These are phyloP conservation scores for Gastrodia elata DNA, from an alignment of 106 monocot genomes.

Conservation along the genomic window DNA sequence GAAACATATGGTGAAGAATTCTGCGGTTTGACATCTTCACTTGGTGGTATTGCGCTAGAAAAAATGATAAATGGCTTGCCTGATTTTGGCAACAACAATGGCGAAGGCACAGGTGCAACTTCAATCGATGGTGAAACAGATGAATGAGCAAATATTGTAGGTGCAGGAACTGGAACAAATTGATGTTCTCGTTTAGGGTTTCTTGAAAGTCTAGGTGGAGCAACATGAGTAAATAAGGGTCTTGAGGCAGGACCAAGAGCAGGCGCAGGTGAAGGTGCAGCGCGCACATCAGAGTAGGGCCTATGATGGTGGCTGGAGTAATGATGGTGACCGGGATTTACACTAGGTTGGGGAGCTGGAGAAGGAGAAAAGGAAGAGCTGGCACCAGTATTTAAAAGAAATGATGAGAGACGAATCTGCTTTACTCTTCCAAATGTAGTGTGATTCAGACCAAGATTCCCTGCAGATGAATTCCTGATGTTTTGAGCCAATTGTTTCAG, in stretches of 20 bases:
- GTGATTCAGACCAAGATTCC: constrained; percentile 87
- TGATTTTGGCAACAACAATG: constrained; percentile 11
- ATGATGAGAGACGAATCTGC: constrained; percentile 81
- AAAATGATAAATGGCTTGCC: constrained; percentile 38
- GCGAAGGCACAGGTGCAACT: constrained; percentile 24
- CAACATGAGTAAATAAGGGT: neutral
- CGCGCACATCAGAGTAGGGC: constrained; percentile 10
- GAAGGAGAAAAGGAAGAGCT: constrained; percentile 28
- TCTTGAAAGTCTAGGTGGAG: constrained; percentile 20
- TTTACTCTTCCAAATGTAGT: constrained; percentile 94
- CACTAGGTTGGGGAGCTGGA: constrained; percentile 49
- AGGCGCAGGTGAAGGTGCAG: constrained; percentile 40
- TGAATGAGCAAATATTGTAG: neutral
- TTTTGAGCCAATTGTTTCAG: constrained; percentile 77
- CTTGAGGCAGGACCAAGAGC: constrained; percentile 18
- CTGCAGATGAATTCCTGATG: constrained; percentile 53
- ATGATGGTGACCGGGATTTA: constrained; percentile 21
- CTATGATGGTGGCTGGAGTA: constrained; percentile 45
- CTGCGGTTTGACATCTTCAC: constrained; percentile 28
- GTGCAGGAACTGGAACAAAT: constrained; percentile 20
- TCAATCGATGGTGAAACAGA: constrained; percentile 13
- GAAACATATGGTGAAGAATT: constrained; percentile 14
- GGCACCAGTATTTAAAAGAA: constrained; percentile 41
- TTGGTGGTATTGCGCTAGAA: constrained; percentile 60
- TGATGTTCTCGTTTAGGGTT: constrained; percentile 17